Percentiles rank a stretch among this genome's conserved stretches.
Evolutionary conservation across 768 basidiomycete species (phyloP).

Genomic region (Auriscalpium orientale): DNA sequence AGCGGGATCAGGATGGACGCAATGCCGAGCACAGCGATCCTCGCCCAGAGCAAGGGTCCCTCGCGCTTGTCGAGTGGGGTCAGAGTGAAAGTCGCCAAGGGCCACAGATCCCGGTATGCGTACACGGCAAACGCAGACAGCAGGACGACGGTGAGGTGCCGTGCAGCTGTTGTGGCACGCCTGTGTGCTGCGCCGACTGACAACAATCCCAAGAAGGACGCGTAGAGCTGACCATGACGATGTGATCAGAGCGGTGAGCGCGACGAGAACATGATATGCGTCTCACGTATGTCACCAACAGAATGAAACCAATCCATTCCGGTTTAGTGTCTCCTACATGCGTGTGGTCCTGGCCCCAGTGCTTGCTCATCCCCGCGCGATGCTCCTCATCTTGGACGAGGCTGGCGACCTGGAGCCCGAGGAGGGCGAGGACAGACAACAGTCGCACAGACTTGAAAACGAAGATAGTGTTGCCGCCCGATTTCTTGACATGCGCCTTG

Average conservation of each 20-base stretch:
- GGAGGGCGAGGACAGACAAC: conserved; percentile 35
- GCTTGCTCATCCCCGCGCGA: conserved; percentile 16
- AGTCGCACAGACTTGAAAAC: conserved; percentile 39
- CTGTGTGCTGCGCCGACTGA: background rate
- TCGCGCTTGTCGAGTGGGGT: background rate
- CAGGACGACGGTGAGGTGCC: background rate
- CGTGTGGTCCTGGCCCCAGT: conserved; percentile 20
- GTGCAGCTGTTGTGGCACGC: background rate
- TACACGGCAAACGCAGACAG: background rate
- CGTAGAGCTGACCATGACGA: background rate
- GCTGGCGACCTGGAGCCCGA: conserved; percentile 41
- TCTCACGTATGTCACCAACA: background rate
- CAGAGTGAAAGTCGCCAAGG: background rate
- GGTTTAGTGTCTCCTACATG: background rate
- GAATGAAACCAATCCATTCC: conserved; percentile 8
- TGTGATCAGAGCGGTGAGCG: background rate
- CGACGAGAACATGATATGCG: background rate
- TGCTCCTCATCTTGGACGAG: conserved; percentile 27
- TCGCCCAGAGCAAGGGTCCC: background rate
- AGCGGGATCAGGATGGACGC: background rate
- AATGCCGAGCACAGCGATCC: background rate
- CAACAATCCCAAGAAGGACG: background rate
- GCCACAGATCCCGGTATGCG: background rate
- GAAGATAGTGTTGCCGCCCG: conserved; percentile 43
- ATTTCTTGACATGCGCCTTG: conserved; percentile 28